phyloP scores from a whole-genome alignment of 2,329 filamentous ascomycete genomes.

The Diplocarpon mali region DNA sequence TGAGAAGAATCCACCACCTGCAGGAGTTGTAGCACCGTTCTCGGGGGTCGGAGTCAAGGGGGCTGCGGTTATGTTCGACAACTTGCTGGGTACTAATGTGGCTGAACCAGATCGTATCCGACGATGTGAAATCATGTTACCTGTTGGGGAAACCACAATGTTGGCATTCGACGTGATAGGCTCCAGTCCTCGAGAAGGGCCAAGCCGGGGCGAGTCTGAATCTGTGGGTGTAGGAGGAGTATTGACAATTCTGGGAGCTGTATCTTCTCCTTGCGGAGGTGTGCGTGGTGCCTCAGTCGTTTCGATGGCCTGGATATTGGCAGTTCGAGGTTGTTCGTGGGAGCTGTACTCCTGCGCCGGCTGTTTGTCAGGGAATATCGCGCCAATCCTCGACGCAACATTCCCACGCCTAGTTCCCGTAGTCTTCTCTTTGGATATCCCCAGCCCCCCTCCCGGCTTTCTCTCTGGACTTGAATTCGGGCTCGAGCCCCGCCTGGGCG shows the following conservation, averaged over 20 bases:
- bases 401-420: slow-evolving; percentile 21
- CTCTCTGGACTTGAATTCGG: slow-evolving; percentile 37
- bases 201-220: slow-evolving; percentile 22
- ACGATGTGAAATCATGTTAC: slow-evolving; percentile 65
- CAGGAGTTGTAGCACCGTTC: slow-evolving; percentile 38
- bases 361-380: slow-evolving; percentile 24
- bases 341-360: slow-evolving; percentile 16
- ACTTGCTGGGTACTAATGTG: slow-evolving; percentile 59
- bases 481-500: slow-evolving; percentile 31
- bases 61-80: slow-evolving; percentile 63
- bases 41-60: slow-evolving; percentile 72
- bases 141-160: slow-evolving; percentile 51
- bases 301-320: slow-evolving; percentile 21
- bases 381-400: slow-evolving; percentile 22
- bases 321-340: slow-evolving; percentile 21
- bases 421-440: slow-evolving; percentile 14
- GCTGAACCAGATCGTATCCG: slow-evolving; percentile 45
- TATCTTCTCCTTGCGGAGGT: slow-evolving; percentile 21
- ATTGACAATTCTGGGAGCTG: slow-evolving; percentile 46
- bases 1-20: slow-evolving; percentile 74
- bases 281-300: slow-evolving; percentile 22
- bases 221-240: slow-evolving; percentile 56
- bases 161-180: slow-evolving; percentile 29
- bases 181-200: slow-evolving; percentile 22
- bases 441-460: slow-evolving; percentile 16